A percentile compares a stretch with the other conserved stretches of the same genome.
Evolutionary conservation across 2,329 filamentous ascomycete species (phyloP).

Genomic region (Neopestalotiopsis sp.): DNA sequence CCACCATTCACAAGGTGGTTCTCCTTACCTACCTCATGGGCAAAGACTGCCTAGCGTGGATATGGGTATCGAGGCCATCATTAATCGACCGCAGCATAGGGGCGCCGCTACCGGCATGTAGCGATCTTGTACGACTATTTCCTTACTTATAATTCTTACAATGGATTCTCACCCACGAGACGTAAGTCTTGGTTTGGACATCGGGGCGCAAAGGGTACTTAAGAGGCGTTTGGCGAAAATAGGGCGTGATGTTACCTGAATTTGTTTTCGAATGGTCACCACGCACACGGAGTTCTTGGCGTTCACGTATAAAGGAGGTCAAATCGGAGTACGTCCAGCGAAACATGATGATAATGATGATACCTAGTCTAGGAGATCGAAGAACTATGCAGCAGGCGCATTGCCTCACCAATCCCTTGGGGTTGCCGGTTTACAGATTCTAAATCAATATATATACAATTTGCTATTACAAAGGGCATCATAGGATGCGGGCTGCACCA

Average conservation of each 20-base stretch:
- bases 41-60: slow-evolving; percentile 61
- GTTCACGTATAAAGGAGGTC: background rate
- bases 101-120: slow-evolving; percentile 29
- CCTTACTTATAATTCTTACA: slow-evolving; percentile 14
- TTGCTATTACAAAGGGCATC: no score
- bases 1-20: slow-evolving; percentile 44
- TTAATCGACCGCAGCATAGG: slow-evolving; percentile 52
- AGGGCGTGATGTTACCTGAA: background rate
- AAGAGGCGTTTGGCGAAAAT: background rate
- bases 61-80: slow-evolving; percentile 66
- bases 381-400: background rate
- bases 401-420: no score
- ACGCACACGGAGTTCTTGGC: slow-evolving; percentile 8
- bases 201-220: background rate
- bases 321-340: background rate
- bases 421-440: no score
- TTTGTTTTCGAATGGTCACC: background rate
- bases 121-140: slow-evolving; percentile 27
- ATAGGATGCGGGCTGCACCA: no score
- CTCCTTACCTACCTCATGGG: slow-evolving; percentile 53
- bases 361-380: background rate
- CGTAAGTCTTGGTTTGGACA: background rate
- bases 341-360: background rate
- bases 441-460: no score
- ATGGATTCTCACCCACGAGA: slow-evolving; percentile 20